Evolutionary conservation across 352 stramenopile species (phyloP).

Genomic region (Phytophthora agathidicida): DNA sequence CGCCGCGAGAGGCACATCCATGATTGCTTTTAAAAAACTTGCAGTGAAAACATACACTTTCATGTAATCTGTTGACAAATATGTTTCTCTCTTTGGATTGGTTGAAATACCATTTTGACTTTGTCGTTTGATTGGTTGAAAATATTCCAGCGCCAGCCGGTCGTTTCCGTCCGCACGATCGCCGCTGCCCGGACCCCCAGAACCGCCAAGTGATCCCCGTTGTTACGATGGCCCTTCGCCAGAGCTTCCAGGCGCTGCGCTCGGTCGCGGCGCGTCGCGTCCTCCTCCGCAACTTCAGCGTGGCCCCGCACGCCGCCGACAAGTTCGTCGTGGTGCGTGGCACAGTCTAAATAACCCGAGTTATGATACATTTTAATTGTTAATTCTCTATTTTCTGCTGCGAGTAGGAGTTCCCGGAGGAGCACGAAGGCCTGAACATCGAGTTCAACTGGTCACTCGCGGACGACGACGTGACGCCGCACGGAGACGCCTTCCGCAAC

Average conservation of each 20-base stretch:
- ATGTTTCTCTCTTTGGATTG: not conserved
- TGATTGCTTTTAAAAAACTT: constrained; percentile 22
- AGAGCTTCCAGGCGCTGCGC: constrained; percentile 60
- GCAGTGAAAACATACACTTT: not conserved
- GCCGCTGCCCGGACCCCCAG: constrained; percentile 45
- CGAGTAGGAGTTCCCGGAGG: constrained; percentile 70
- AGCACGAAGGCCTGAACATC: constrained; percentile 83
- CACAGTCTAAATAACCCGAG: not conserved
- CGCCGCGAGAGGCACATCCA: constrained; percentile 51
- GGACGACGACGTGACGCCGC: constrained; percentile 80
- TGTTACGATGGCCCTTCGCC: constrained; percentile 62
- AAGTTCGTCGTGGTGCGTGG: constrained; percentile 80
- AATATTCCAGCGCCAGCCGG: constrained; percentile 27
- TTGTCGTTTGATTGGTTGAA: constrained; percentile 42
- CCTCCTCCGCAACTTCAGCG: constrained; percentile 47
- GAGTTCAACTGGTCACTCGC: constrained; percentile 90
- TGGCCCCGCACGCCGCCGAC: constrained; percentile 67
- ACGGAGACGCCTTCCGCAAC: constrained; percentile 82
- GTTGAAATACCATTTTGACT: constrained; percentile 28
- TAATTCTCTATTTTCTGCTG: constrained; percentile 3
- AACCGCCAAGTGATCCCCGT: constrained; percentile 20
- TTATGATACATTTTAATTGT: not conserved
- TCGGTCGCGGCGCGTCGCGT: constrained; percentile 44
- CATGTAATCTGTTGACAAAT: constrained; percentile 2
- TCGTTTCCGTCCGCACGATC: constrained; percentile 48